Conservation (phyloP, 106 monocot species). For the Acorus calamus region DNA sequence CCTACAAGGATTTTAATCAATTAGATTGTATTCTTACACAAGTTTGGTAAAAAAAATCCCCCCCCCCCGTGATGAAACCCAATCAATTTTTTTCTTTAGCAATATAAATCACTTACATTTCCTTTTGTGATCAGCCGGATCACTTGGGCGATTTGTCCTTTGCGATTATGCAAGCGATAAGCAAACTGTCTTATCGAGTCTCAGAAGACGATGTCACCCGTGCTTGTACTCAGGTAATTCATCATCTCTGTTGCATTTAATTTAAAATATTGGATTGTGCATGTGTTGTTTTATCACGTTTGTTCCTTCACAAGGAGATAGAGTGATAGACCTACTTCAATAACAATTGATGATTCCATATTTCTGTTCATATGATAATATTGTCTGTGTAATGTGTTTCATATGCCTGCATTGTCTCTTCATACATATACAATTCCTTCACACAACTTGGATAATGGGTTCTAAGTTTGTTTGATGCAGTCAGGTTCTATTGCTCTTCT, state of each 20-base stretch:
- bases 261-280: background rate
- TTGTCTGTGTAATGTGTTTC: too few relatives aligned
- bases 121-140: constrained; percentile 40
- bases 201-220: constrained; percentile 87
- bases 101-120: background rate
- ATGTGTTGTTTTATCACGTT: background rate
- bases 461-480: too few relatives aligned
- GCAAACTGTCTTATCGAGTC: constrained; percentile 86
- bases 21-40: too few relatives aligned
- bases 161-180: constrained; percentile 84
- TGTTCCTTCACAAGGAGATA: too few relatives aligned
- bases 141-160: constrained; percentile 80
- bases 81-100: background rate
- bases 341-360: background rate
- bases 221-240: constrained; percentile 86
- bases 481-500: too few relatives aligned
- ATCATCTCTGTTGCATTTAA: background rate
- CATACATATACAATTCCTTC: too few relatives aligned
- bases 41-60: too few relatives aligned
- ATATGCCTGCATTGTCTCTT: too few relatives aligned
- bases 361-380: background rate
- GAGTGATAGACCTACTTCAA: too few relatives aligned
- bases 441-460: too few relatives aligned
- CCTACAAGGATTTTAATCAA: too few relatives aligned
- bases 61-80: background rate